Evolutionary conservation across 192 early-diverging fungal genomes (phyloP), one percentile per base, ranked within the genome.

Genomic region (Pecoramyces ruminantium): DNA sequence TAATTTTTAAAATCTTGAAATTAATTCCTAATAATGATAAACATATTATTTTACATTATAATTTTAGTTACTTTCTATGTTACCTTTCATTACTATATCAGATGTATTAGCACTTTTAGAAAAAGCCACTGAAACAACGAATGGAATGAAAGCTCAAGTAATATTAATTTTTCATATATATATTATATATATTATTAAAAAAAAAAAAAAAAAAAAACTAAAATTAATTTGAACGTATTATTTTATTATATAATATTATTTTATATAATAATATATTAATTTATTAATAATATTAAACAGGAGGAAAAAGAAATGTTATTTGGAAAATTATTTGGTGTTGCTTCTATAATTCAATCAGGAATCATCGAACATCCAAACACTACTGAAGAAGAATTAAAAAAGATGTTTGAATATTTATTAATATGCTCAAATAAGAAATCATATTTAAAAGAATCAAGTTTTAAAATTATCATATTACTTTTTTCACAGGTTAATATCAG

Each of bases 251-350:
- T 34, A 6, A 34, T 6, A 6, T 34, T 34, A 34, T 34, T 6
- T 6, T 34, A 34, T 6, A 34, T 34, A 34, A 6, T 6, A 6
- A 34, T 34, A 34, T 34, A 51, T 84, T 2, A 34, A 29, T 67
- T 79, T 30, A 18, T 4, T 25, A 16, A 83, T 29, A 13, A 29
- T n/a, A 9, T 79, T 34, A 27, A 80, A 67, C 90, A 95, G 91
- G 98, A 99, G 85, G 92, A 92, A 83, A 88, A 93, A 51, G 95
- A 98, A 83, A 92, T 93, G 84, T 86, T 92, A 80, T 96, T 98
- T 84, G 96, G 95, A 77, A 92, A 95, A 78, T 88, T 98, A 80
- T 97, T 99, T 88, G 95, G 96, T 16, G 83, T 92, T 79, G 90
- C 93, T 88, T 91, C 93, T 30, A 89, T 98, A 30, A 89, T 94